Evolutionary conservation across 225 moss, liverwort and hornwort genomes (phyloP), one percentile per base, ranked within the genome.

Genomic region (Physcomitrellopsis africana): DNA sequence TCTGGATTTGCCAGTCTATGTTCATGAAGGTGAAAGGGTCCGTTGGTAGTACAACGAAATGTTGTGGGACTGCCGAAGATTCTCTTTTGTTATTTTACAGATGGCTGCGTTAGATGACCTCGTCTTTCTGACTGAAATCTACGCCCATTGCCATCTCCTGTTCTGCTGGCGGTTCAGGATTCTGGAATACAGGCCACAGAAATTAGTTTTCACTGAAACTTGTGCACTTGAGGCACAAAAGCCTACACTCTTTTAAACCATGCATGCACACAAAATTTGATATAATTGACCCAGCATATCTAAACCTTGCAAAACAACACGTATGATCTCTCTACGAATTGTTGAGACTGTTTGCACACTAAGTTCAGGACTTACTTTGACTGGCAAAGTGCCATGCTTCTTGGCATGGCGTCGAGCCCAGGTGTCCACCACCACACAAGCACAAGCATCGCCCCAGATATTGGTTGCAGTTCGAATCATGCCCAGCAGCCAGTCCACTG

Each of bases 401-500:
- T 45, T 87, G 2, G 78, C 70, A 41, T 93, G 83, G n/a, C 76
- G 71, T 29, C 72, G 63, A 51, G 83, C 87, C 96, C 96, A 96
- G 20, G 69, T 82, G 83, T 96, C 84, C 5, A 96, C 92, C 18
- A 96, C 73, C 63, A 96, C 89, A 61, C 89, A 90, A 67, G 96
- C 96, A 64, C 90, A 90, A 10, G 83, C 87, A 59, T 96, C 96
- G 59, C 96, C 96, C 94, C 94, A 96, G 29, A 94, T 91, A 56
- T 96, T 96, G 1, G 88, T 80, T 26, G 90, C 79, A 16, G 96
- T 94, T 2, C 96, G 94, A 76, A 94, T 53, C 92, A 91, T 92
- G 27, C 94, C 96, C 68, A 96, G 69, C 56, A 96, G 82, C 96
- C 96, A 96, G 72, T 96, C 96, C 54, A 96, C 94, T 0, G 96